Evolutionary conservation across 257 asterid species (phyloP), one percentile per base, ranked within the genome.

Genomic region (Solanum habrochaites): DNA sequence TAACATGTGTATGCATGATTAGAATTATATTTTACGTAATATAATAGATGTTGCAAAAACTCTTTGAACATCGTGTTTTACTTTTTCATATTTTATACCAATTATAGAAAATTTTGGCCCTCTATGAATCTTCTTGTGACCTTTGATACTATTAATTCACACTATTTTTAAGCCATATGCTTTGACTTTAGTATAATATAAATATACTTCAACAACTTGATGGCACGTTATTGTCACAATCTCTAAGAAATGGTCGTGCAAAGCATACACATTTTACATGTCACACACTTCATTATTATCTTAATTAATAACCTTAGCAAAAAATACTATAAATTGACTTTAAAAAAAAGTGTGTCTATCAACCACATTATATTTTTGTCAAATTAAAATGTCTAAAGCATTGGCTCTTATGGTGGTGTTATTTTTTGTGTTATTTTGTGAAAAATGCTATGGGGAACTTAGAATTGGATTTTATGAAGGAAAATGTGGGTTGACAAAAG

Each of bases 401-500:
- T 14, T 29, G 11, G 73, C 75, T 0, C 16, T 45, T 25, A 12
- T 25, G 7, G 20, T 84, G 0, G 56, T 84, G 7, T 27, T 37
- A 9, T 18, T 83, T 11, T 64, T 83, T 6, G 43, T 31, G 2
- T 56, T 45, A 32, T 43, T 84, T 20, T 84, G 21, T 43, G 64
- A 20, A 16, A 10, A 40, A 25, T 64, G 86, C 7, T 45, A 64
- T 37, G 86, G 86, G 0, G 49, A 84, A 4, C 91, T 90, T 29
- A 60, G 85, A 85, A 90, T 81, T 45, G 96, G 93, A 31, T 93
- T 88, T 83, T 93, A 93, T 77, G 8, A 11, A 9, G 93, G 93
- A 40, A 92, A 91, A 87, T 93, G 94, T 66, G 42, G 78, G 6
- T 0, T 2, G 6, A 56, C 3, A 82, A 89, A 93, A 31, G 95